Evolutionary conservation across 768 basidiomycete species (phyloP).

Genomic region (Sistotremastrum niveocremeum): DNA sequence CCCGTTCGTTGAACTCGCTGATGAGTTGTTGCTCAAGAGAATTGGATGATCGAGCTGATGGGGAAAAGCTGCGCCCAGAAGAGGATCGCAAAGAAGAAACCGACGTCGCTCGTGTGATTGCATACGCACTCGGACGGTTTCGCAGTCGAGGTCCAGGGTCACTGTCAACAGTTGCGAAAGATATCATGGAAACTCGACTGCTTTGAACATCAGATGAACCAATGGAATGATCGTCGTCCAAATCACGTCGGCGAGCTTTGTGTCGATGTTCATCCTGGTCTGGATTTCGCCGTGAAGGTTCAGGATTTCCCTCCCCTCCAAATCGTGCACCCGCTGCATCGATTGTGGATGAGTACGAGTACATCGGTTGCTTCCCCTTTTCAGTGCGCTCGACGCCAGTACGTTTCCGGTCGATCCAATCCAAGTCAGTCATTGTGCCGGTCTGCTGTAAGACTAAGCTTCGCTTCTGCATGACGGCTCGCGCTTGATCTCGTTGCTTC

Average conservation of each 20-base stretch:
- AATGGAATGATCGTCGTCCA: conserved; percentile 86
- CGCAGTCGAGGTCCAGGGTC: conserved; percentile 72
- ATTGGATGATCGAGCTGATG: conserved; percentile 66
- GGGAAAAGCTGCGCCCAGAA: conserved; percentile 53
- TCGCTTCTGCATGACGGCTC: conserved; percentile 87
- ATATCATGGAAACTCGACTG: conserved; percentile 62
- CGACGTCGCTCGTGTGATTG: conserved; percentile 63
- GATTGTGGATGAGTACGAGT: conserved; percentile 36
- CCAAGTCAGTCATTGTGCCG: conserved; percentile 37
- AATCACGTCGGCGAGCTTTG: conserved; percentile 72
- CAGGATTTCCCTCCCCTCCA: conserved; percentile 15
- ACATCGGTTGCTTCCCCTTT: conserved; percentile 44
- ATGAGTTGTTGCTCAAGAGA: conserved; percentile 64
- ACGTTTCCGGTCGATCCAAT: conserved; percentile 38
- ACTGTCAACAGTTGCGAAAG: conserved; percentile 74
- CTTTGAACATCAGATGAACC: conserved; percentile 79
- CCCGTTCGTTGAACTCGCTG: conserved; percentile 60
- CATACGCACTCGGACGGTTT: conserved; percentile 46
- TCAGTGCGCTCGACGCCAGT: conserved; percentile 19
- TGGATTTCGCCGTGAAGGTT: conserved; percentile 19
- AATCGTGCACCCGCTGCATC: conserved; percentile 53
- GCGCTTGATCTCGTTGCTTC: conserved; percentile 73
- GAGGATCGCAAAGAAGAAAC: conserved; percentile 64
- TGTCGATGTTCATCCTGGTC: conserved; percentile 50
- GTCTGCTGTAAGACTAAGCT: conserved; percentile 55